phyloP scores from a whole-genome alignment of 805 yeast genomes.

The Nakazawaea peltata region DNA sequence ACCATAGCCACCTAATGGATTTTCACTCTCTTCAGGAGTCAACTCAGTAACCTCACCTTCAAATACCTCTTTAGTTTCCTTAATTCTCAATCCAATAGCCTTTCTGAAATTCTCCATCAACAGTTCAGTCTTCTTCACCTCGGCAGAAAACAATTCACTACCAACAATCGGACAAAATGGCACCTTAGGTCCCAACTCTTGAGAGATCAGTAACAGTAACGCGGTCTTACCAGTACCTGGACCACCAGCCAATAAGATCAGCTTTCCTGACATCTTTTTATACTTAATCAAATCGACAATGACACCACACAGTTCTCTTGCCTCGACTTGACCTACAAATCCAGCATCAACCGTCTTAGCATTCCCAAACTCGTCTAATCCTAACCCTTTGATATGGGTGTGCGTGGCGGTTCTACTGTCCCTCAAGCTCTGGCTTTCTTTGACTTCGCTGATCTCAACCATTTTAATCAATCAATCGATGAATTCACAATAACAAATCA shows the following conservation, averaged over 20 bases:
- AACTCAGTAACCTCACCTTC: conserved; percentile 97
- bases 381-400: conserved; percentile 93
- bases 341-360: conserved; percentile 88
- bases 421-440: conserved; percentile 19
- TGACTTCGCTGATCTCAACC: conserved; percentile 14
- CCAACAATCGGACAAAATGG: conserved; percentile 98
- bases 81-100: conserved; percentile 92
- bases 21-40: conserved; percentile 93
- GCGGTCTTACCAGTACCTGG: conserved; percentile 99
- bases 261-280: conserved; percentile 91
- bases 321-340: conserved; percentile 67
- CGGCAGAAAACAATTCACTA: conserved; percentile 89
- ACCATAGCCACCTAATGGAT: conserved; percentile 96
- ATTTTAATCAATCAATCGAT: too few species aligned
- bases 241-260: conserved; percentile 92
- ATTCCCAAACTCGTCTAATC: conserved; percentile 81
- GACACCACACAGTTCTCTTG: conserved; percentile 91
- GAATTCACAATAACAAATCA: too few species aligned
- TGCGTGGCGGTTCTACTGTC: conserved; percentile 87
- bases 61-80: conserved; percentile 94
- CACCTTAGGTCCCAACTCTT: conserved; percentile 93
- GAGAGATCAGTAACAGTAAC: conserved; percentile 89
- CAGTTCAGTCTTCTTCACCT: conserved; percentile 93
- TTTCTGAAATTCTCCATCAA: conserved; percentile 94
- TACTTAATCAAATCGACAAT: conserved; percentile 89